Evolutionary conservation across 805 yeast genomes (phyloP).

Genomic region (Saccharomycopsis olivae): DNA sequence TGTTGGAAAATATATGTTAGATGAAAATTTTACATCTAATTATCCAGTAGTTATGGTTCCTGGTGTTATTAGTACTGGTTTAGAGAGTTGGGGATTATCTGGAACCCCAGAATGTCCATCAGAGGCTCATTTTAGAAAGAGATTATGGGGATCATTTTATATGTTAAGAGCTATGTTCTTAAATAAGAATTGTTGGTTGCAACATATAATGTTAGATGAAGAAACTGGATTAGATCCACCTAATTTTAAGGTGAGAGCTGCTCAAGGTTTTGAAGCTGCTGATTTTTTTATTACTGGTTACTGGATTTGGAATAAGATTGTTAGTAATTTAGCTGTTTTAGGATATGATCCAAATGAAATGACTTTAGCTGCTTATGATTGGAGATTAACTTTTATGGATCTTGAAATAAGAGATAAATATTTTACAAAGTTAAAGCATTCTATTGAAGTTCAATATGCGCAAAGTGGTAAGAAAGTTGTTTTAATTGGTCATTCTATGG

Average conservation of each 20-base stretch:
- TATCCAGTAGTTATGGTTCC: constrained; percentile 89
- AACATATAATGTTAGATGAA: constrained; percentile 81
- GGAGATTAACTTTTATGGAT: constrained; percentile 89
- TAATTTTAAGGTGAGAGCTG: constrained; percentile 69
- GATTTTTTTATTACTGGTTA: constrained; percentile 96
- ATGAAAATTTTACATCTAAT: constrained; percentile 42
- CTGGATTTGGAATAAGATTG: constrained; percentile 96
- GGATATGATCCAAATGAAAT: constrained; percentile 90
- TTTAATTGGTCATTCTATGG: constrained; percentile 94
- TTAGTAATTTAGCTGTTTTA: constrained; percentile 89
- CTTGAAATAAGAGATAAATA: constrained; percentile 80
- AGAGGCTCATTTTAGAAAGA: constrained; percentile 73
- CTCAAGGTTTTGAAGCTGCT: constrained; percentile 94
- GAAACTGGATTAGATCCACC: constrained; percentile 92
- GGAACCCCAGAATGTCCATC: constrained; percentile 77
- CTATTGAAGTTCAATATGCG: constrained; percentile 51
- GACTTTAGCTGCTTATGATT: constrained; percentile 89
- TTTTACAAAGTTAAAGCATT: constrained; percentile 63
- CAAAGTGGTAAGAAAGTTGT: constrained; percentile 51
- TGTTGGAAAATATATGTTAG: constrained; percentile 62
- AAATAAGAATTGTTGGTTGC: constrained; percentile 89
- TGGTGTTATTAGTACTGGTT: constrained; percentile 90
- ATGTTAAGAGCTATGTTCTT: constrained; percentile 89
- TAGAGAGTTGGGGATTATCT: constrained; percentile 83
- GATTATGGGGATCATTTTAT: constrained; percentile 95